Conservation (phyloP, 192 early-diverging fungal genomes). For the Diversispora epigaea region DNA sequence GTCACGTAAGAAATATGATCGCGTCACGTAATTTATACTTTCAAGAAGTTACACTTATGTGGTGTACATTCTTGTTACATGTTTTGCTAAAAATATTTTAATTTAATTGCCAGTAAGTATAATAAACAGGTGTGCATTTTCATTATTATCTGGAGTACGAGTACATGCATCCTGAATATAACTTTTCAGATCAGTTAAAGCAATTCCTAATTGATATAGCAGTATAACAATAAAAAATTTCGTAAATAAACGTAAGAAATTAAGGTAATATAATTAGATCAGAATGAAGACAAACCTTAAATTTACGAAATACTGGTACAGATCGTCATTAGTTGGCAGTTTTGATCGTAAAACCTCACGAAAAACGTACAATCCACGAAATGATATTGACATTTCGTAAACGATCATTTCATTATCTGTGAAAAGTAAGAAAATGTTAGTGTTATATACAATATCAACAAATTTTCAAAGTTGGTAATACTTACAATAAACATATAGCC, state of each 20-base stretch:
- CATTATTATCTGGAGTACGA: neutral
- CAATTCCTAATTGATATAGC: neutral
- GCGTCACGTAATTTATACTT: too few species aligned
- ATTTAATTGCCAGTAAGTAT: neutral
- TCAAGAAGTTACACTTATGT: too few species aligned
- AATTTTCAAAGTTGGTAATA: constrained; percentile 8
- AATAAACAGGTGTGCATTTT: constrained; percentile 4
- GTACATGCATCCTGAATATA: constrained; percentile 4
- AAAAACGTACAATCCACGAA: constrained; percentile 6
- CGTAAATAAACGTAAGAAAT: neutral
- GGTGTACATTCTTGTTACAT: too few species aligned
- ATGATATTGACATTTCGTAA: neutral
- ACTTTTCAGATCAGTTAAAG: neutral
- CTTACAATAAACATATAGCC: constrained; percentile 12
- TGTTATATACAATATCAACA: neutral
- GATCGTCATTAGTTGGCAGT: neutral
- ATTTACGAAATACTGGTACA: neutral
- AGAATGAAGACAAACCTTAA: constrained; percentile 6
- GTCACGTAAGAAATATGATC: too few species aligned
- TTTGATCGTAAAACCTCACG: constrained; percentile 2
- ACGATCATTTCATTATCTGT: constrained; percentile 3
- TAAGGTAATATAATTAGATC: neutral
- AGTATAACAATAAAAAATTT: neutral
- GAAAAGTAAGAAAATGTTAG: neutral
- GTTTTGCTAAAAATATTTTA: too few species aligned